These are phyloP conservation scores for Debaryomyces fabryi DNA, from an alignment of 1,139 yeast genomes.

Conservation along the genomic window DNA sequence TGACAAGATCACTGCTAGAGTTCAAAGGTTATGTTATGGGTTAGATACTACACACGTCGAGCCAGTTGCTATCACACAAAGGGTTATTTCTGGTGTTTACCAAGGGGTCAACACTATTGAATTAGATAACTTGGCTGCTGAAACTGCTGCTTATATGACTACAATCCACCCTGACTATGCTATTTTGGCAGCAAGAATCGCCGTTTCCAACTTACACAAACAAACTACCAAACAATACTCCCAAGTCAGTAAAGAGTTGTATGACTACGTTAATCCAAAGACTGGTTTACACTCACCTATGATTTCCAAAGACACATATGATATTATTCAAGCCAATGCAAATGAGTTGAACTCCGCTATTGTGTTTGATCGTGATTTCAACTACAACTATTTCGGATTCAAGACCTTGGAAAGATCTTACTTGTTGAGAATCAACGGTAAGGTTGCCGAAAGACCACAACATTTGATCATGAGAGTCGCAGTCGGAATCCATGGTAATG, in stretches of 20 bases:
- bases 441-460: constrained; percentile 88
- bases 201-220: constrained; percentile 88
- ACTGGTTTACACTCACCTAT: constrained; percentile 74
- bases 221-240: constrained; percentile 90
- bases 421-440: constrained; percentile 67
- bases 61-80: constrained; percentile 85
- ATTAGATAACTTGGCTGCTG: constrained; percentile 91
- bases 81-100: constrained; percentile 87
- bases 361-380: constrained; percentile 81
- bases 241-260: constrained; percentile 70
- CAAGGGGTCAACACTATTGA: constrained; percentile 97
- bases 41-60: constrained; percentile 83
- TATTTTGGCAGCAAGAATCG: constrained; percentile 90
- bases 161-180: constrained; percentile 97
- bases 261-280: constrained; percentile 72
- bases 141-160: constrained; percentile 96
- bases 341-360: constrained; percentile 81
- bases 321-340: constrained; percentile 61
- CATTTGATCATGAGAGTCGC: constrained; percentile 90
- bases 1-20: constrained; percentile 61
- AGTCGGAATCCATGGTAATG: constrained; percentile 80
- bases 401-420: constrained; percentile 87
- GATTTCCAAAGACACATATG: constrained; percentile 73
- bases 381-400: constrained; percentile 83
- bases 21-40: constrained; percentile 69